These are phyloP conservation scores for Phalaenopsis aphrodite DNA, from an alignment of 106 monocot genomes.

Conservation along the genomic window DNA sequence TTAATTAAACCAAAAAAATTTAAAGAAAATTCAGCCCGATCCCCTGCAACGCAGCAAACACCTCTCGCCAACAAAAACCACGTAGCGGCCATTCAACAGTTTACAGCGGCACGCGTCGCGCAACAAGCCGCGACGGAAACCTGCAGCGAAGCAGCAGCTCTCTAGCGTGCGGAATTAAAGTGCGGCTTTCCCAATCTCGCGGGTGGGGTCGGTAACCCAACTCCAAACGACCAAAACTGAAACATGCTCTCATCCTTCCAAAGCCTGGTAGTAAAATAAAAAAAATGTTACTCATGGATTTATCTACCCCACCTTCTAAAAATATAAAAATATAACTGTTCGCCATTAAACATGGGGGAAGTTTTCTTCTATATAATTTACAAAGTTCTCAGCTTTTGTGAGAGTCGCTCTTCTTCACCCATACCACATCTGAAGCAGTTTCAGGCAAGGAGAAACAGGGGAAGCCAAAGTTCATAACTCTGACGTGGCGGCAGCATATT, in stretches of 20 bases:
- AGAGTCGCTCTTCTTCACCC: too few species aligned
- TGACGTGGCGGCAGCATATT: not conserved
- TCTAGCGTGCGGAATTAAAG: too few species aligned
- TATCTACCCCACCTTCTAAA: not conserved
- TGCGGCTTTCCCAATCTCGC: not conserved
- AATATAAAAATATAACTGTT: not conserved
- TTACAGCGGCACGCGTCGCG: too few species aligned
- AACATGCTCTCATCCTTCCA: not conserved
- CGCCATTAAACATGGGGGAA: not conserved
- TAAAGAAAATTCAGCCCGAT: too few species aligned
- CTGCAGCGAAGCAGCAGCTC: too few species aligned
- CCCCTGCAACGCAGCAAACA: too few species aligned
- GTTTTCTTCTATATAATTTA: too few species aligned
- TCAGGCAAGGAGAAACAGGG: not conserved
- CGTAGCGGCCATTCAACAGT: too few species aligned
- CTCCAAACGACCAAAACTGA: slow-evolving; percentile 2
- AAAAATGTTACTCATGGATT: not conserved
- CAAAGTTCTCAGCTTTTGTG: too few species aligned
- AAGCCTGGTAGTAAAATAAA: not conserved
- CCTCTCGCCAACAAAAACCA: too few species aligned
- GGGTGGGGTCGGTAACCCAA: slow-evolving; percentile 4
- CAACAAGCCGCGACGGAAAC: too few species aligned
- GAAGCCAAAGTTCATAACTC: not conserved
- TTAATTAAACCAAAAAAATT: too few species aligned
- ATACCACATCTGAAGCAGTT: not conserved